Base-by-base conservation (phyloP, 2,329 filamentous ascomycete genomes). In the Ascocoryne sarcoides region DNA sequence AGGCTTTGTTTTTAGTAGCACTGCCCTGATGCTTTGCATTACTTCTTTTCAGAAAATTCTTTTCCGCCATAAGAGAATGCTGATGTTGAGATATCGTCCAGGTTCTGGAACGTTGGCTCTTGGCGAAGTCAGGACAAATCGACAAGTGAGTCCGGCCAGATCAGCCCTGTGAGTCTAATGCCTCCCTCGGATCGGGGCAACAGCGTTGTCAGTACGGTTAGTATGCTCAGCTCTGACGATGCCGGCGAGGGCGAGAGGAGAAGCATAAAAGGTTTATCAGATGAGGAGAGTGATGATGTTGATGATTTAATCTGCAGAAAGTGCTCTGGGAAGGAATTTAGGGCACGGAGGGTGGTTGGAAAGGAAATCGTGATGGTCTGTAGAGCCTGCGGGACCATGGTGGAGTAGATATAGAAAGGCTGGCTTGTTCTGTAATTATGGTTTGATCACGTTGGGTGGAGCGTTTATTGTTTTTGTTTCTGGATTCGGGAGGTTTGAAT, bases 311-410 rank as follows among this genome's bases (percentile, higher is more conserved):
- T 60, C 17, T 84, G 81, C 52, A 62, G 65, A 16, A 69, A 68
- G 44, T 86, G 82, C 53, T 70, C 71, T 4, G 69, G 73, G 2
- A 70, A 62, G 15, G 75, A 78, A 44, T 86, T 86, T 49, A 75
- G 75, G 48, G 73, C 73, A 2, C 75, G 70, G 49, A 75, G 70
- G 44, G 62, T 69, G 3, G 68, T 65, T 19, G 70, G 69, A 5
- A 66, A 63, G 31, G 67, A 65, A 38, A 73, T 76, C 55, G 68
- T 66, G 44, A 60, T 84, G 48, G 67, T 79, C n/a, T 85, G 81
- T 58, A 70, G 70, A 26, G 68, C 65, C 33, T 85, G 70, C 47
- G 69, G 69, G 3, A 58, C 51, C 32, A 44, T 48, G 9, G 47
- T 48, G 5, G 56, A 53, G 26, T 47, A 36, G 20, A 23, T 15